A percentile compares a stretch with the other conserved stretches of the same genome.
These are phyloP conservation scores for Pinus tabuliformis DNA, from an alignment of 75 land plant species.

Conservation along the genomic window DNA sequence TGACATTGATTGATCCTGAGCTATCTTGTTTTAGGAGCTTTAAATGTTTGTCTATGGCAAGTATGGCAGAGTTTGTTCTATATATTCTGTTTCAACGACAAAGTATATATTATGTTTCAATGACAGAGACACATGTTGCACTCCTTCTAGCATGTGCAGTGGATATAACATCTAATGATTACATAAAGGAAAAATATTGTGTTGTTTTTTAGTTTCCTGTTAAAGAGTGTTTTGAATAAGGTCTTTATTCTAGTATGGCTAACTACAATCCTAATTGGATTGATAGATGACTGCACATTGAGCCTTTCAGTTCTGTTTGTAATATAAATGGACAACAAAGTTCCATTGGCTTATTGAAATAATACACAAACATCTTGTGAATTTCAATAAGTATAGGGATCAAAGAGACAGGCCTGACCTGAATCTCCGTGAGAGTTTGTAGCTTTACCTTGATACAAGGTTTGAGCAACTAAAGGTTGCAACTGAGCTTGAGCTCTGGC, in stretches of 20 bases:
- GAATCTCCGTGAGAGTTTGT: conserved; percentile 82
- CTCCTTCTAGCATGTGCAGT: too few relatives aligned
- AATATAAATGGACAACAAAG: conserved; percentile 93
- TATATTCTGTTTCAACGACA: too few relatives aligned
- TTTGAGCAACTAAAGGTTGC: conserved; percentile 94
- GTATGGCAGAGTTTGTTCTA: neutral
- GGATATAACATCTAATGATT: too few relatives aligned
- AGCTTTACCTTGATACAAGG: conserved; percentile 86
- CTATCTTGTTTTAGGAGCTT: neutral
- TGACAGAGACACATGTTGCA: neutral
- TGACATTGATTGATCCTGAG: neutral
- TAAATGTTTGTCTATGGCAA: neutral
- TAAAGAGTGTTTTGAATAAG: neutral
- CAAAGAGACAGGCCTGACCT: conserved; percentile 93
- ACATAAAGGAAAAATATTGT: too few relatives aligned
- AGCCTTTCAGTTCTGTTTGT: conserved; percentile 94
- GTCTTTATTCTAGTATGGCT: neutral
- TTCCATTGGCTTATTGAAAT: conserved; percentile 92
- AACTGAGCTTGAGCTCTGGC: conserved; percentile 96
- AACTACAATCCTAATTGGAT: neutral
- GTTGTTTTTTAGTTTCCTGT: too few relatives aligned
- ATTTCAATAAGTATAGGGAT: conserved; percentile 88
- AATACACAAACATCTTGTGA: conserved; percentile 77
- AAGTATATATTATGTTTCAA: neutral
- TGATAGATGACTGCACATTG: conserved; percentile 92